Evolutionary conservation across 2,329 filamentous ascomycete species (phyloP).

Genomic region (Sclerotinia minor): DNA sequence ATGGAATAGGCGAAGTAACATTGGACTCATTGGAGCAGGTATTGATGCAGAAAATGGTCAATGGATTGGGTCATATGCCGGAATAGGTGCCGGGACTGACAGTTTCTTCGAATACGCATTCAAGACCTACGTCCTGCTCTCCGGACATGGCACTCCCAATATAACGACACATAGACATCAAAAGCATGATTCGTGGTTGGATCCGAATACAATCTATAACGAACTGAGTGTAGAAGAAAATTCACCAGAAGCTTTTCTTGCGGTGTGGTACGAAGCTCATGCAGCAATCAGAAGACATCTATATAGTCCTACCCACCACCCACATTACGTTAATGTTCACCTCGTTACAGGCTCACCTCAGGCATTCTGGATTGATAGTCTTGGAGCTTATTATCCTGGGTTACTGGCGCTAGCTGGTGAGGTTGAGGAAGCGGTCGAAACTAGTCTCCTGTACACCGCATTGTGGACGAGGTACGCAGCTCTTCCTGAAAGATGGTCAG

Average conservation of each 20-base stretch:
- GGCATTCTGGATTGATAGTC: slow-evolving; percentile 92
- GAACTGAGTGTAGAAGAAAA: slow-evolving; percentile 65
- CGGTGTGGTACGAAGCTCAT: slow-evolving; percentile 83
- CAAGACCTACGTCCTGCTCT: slow-evolving; percentile 89
- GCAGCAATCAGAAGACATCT: slow-evolving; percentile 85
- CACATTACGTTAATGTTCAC: slow-evolving; percentile 91
- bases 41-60: slow-evolving; percentile 88
- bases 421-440: slow-evolving; percentile 84
- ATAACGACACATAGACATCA: slow-evolving; percentile 38
- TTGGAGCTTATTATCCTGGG: slow-evolving; percentile 93
- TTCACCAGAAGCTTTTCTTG: slow-evolving; percentile 74
- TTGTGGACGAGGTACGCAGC: slow-evolving; percentile 95
- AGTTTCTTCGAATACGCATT: slow-evolving; percentile 98
- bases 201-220: slow-evolving; percentile 61
- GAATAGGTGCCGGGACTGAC: slow-evolving; percentile 93
- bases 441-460: slow-evolving; percentile 86
- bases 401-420: slow-evolving; percentile 83
- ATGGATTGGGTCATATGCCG: slow-evolving; percentile 87
- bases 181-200: slow-evolving; percentile 49
- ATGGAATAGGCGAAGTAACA: slow-evolving; percentile 83
- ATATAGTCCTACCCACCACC: slow-evolving; percentile 81
- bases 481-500: slow-evolving; percentile 90
- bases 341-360: slow-evolving; percentile 82
- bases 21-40: slow-evolving; percentile 85
- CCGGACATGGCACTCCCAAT: slow-evolving; percentile 66